Base-by-base conservation (phyloP, 192 early-diverging fungal species). In the Coemansia sp. region DNA sequence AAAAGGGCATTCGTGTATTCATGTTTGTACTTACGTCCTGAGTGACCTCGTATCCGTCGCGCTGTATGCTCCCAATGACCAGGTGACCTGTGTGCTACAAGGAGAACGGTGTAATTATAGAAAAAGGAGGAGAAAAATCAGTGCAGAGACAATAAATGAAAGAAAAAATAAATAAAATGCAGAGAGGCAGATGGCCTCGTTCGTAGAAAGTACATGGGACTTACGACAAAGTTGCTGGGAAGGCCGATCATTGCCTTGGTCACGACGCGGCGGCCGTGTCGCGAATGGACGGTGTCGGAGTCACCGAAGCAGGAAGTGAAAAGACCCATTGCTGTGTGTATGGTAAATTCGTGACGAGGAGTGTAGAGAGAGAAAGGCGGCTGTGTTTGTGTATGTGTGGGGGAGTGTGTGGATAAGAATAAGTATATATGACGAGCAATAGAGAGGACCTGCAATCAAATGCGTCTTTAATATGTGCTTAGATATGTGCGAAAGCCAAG, bases 141-240 rank as follows among this genome's bases (percentile, higher is more conserved):
- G 19, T 38, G 27, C 27, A 5, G 27, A 2, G 27, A 30, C 27
- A 30, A 30, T 30, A 30, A 30, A 30, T 7, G 7, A 30, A 7
- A 2, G 27, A 5, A 7, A 5, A 2, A 30, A 2, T 7, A 7
- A 30, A 2, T 7, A 30, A 24, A 57, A 18, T 17, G 44, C 12
- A 34, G n/a, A 4, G n/a, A n/a, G n/a, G n/a, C n/a, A n/a, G n/a
- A n/a, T n/a, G n/a, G n/a, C n/a, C n/a, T n/a, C n/a, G n/a, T n/a
- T n/a, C n/a, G n/a, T n/a, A n/a, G n/a, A 62, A 62, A 44, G 44
- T 17, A 45, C 38, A 3, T 7, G 11, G 7, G 18, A 55, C 62
- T 69, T 75, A 75, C 72, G 53, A 78, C 69, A 67, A 78, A 78
- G 64, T 78, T 78, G 40, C 58, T 67, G 17, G 75, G 75, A 52